Conservation (phyloP, 495 filamentous ascomycete genomes). For the Aspergillus cristatus region DNA sequence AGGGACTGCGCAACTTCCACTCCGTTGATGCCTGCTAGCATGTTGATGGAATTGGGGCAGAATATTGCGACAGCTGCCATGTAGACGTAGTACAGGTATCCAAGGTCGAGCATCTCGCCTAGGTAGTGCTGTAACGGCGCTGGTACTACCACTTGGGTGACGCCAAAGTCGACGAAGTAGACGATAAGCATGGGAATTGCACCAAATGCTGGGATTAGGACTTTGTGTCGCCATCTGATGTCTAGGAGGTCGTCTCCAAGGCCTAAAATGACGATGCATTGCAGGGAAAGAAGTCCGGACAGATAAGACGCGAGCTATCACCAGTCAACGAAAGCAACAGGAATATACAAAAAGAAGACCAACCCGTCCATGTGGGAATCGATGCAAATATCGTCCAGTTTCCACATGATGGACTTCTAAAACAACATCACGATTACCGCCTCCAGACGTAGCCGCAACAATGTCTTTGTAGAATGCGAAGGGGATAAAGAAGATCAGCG, state of each 20-base stretch:
- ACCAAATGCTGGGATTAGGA: slow-evolving; percentile 91
- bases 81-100: slow-evolving; percentile 87
- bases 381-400: slow-evolving; percentile 70
- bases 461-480: slow-evolving; percentile 98
- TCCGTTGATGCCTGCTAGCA: slow-evolving; percentile 93
- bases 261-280: slow-evolving; percentile 81
- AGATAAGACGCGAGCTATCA: slow-evolving; percentile 84
- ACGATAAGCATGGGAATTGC: slow-evolving; percentile 91
- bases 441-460: slow-evolving; percentile 88
- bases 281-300: slow-evolving; percentile 84
- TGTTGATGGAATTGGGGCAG: slow-evolving; percentile 97
- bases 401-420: slow-evolving; percentile 56
- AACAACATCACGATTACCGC: slow-evolving; percentile 81
- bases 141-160: slow-evolving; percentile 89
- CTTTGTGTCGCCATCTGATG: slow-evolving; percentile 97
- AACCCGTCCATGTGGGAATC: slow-evolving; percentile 92
- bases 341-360: slow-evolving; percentile 7
- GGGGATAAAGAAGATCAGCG: slow-evolving; percentile 83
- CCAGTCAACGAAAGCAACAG: background rate
- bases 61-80: slow-evolving; percentile 95
- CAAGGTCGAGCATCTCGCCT: slow-evolving; percentile 73
- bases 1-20: slow-evolving; percentile 93
- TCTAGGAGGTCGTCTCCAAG: slow-evolving; percentile 96
- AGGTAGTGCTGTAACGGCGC: slow-evolving; percentile 74
- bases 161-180: slow-evolving; percentile 96